phyloP scores from a whole-genome alignment of 805 yeast genomes.

The Naumovozyma castellii region DNA sequence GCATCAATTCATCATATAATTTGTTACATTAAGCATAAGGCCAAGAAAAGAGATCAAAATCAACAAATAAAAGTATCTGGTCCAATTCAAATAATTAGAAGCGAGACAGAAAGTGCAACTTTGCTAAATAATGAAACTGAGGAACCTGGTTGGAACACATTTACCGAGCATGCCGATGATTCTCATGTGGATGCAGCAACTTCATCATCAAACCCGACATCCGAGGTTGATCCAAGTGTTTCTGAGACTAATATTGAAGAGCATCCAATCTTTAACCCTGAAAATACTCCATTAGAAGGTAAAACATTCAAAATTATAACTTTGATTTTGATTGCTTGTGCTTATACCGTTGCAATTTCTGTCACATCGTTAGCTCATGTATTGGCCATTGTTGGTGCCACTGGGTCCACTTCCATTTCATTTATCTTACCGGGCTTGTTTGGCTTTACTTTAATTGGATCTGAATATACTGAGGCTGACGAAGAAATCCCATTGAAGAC shows the following conservation, averaged over 20 bases:
- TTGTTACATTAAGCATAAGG: slow-evolving; percentile 33
- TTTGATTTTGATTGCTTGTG: slow-evolving; percentile 33
- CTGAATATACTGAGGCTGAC: slow-evolving; percentile 8
- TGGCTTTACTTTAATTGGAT: slow-evolving; percentile 38
- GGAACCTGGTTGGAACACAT: no score
- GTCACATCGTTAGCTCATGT: slow-evolving; percentile 60
- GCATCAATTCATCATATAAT: slow-evolving; percentile 68
- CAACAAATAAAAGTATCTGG: not conserved
- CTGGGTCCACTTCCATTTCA: slow-evolving; percentile 73
- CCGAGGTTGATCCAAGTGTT: no score
- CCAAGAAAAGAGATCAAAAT: not conserved
- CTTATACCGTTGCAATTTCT: slow-evolving; percentile 49
- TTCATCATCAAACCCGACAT: not conserved
- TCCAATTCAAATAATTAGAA: not conserved
- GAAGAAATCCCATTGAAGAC: slow-evolving; percentile 22
- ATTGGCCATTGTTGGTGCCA: slow-evolving; percentile 67
- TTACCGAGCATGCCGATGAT: not conserved
- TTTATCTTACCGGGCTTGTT: slow-evolving; percentile 72
- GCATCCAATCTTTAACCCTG: slow-evolving; percentile 8
- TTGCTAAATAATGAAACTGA: not conserved
- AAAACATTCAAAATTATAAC: slow-evolving; percentile 43
- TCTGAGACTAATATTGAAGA: slow-evolving; percentile 14
- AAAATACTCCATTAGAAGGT: slow-evolving; percentile 18
- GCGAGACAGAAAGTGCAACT: not conserved
- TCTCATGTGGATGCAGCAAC: slow-evolving; percentile 2